Evolutionary conservation across 257 asterid genomes (phyloP).

Genomic region (Marsdenia floribunda): DNA sequence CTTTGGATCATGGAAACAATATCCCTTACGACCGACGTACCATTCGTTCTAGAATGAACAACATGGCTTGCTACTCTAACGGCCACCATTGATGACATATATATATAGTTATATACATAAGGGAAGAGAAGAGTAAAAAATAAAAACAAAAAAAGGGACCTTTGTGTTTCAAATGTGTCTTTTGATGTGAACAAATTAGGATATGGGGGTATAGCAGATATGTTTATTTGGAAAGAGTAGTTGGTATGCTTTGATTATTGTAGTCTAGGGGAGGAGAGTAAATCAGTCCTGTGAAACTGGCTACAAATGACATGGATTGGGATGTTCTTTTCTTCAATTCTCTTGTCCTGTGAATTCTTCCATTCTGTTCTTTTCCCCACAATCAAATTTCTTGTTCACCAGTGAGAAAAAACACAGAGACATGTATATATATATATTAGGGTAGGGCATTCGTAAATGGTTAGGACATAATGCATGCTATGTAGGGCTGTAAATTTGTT

Average conservation of each 20-base stretch:
- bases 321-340: conserved; percentile 7
- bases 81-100: conserved; percentile 39
- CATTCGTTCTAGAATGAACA: conserved; percentile 37
- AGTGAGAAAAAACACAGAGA: background rate
- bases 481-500: background rate
- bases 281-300: conserved; percentile 19
- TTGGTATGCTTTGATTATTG: conserved; percentile 5
- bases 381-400: background rate
- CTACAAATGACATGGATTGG: background rate
- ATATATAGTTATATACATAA: conserved; percentile 8
- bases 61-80: conserved; percentile 31
- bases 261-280: conserved; percentile 7
- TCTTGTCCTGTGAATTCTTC: too few relatives aligned
- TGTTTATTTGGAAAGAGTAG: conserved; percentile 25
- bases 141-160: background rate
- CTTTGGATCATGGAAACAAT: conserved; percentile 49
- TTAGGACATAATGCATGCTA: background rate
- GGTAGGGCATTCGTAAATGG: background rate
- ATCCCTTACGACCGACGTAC: conserved; percentile 32
- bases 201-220: conserved; percentile 30
- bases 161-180: conserved; percentile 30
- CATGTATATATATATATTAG: too few relatives aligned
- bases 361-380: background rate
- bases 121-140: background rate
- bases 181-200: conserved; percentile 19